phyloP scores from a whole-genome alignment of 148 eudicot species.

The Gaultheria prostrata region DNA sequence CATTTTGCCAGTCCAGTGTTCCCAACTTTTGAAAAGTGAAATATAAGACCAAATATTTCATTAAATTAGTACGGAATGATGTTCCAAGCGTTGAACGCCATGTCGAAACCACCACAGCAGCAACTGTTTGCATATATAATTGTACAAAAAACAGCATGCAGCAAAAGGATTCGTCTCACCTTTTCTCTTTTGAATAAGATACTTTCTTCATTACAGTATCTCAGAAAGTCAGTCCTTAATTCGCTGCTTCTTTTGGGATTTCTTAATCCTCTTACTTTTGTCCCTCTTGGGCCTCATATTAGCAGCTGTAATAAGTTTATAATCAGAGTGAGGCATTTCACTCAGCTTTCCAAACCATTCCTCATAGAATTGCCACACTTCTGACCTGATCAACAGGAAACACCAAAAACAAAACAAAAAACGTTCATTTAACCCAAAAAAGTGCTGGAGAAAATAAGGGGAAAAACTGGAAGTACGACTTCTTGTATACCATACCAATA shows the following conservation, averaged over 20 bases:
- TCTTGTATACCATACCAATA: constrained; percentile 52
- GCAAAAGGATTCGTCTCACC: neutral
- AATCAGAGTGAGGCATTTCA: constrained; percentile 43
- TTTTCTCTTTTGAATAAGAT: neutral
- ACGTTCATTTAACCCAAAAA: neutral
- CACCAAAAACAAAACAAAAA: neutral
- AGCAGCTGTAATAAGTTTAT: constrained; percentile 70
- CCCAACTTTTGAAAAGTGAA: neutral
- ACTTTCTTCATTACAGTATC: neutral
- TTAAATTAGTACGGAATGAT: neutral
- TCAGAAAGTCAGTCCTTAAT: neutral
- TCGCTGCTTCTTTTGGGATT: neutral
- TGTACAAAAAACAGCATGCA: constrained; percentile 9
- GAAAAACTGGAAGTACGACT: neutral
- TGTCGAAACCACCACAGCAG: neutral
- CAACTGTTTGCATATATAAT: neutral
- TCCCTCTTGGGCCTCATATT: constrained; percentile 43
- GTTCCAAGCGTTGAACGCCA: neutral
- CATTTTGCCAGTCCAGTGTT: neutral
- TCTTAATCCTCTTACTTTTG: constrained; percentile 26
- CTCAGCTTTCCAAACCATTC: constrained; percentile 51
- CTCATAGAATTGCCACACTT: constrained; percentile 76
- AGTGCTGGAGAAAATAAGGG: neutral
- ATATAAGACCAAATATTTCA: neutral
- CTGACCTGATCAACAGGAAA: constrained; percentile 46